A percentile compares a stretch with the other conserved stretches of the same genome.
Evolutionary conservation across 768 basidiomycete species (phyloP).

Genomic region (Suillus hirtellus): DNA sequence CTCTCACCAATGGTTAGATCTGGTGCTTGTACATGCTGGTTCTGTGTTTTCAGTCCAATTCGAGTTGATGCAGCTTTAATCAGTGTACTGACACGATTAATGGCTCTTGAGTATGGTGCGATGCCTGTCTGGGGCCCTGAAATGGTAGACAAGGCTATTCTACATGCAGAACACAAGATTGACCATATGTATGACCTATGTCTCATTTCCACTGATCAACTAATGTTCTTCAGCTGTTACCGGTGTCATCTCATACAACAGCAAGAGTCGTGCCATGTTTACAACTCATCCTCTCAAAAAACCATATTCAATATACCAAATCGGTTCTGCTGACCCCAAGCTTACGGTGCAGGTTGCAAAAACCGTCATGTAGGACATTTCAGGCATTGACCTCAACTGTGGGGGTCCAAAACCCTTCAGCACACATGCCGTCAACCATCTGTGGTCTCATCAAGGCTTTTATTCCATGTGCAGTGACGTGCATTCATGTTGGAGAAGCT

Average conservation of each 20-base stretch:
- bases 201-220: neutral
- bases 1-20: slow-evolving; percentile 99
- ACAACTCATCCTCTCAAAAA: slow-evolving; percentile 94
- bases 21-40: slow-evolving; percentile 67
- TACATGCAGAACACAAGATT: slow-evolving; percentile 79
- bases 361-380: slow-evolving; percentile 82
- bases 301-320: slow-evolving; percentile 92
- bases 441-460: no score
- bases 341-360: slow-evolving; percentile 92
- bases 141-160: slow-evolving; percentile 92
- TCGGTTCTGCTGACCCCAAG: slow-evolving; percentile 89
- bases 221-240: slow-evolving; percentile 59
- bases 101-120: slow-evolving; percentile 90
- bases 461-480: no score
- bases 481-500: no score
- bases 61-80: slow-evolving; percentile 15
- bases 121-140: slow-evolving; percentile 96
- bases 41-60: neutral
- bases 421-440: slow-evolving; percentile 57
- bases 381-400: slow-evolving; percentile 96
- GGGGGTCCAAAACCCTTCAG: slow-evolving; percentile 98
- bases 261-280: slow-evolving; percentile 84
- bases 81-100: slow-evolving; percentile 80
- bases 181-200: slow-evolving; percentile 62
- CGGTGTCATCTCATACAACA: slow-evolving; percentile 86